These are phyloP conservation scores for Luvunga scandens DNA, from an alignment of 345 rosid genomes.

Conservation along the genomic window DNA sequence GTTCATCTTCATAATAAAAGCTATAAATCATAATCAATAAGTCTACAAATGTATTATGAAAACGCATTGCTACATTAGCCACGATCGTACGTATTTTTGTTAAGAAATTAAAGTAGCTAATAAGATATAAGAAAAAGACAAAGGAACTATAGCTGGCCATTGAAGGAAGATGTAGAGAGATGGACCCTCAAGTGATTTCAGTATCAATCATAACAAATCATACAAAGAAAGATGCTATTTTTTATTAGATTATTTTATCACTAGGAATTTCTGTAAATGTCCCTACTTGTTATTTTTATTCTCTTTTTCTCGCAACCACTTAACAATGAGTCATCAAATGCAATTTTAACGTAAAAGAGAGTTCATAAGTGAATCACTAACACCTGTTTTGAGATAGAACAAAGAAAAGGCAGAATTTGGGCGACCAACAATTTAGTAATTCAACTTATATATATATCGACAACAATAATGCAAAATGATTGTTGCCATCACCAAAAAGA, in stretches of 20 bases:
- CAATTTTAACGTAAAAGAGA: background rate
- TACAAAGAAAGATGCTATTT: background rate
- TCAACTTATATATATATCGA: no score
- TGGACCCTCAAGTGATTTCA: constrained; percentile 16
- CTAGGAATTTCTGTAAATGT: constrained; percentile 4
- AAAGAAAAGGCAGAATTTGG: no score
- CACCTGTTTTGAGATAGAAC: no score
- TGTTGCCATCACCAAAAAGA: no score
- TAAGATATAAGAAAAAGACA: constrained; percentile 10
- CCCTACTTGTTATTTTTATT: background rate
- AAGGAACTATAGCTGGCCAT: constrained; percentile 24
- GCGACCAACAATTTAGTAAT: no score
- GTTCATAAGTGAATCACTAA: no score
- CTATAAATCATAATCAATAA: background rate
- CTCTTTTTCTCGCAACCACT: background rate
- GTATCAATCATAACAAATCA: constrained; percentile 16
- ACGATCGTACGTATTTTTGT: background rate
- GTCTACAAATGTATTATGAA: background rate
- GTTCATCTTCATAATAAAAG: background rate
- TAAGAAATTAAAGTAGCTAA: background rate
- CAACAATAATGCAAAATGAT: no score
- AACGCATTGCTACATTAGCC: background rate
- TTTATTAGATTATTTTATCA: constrained; percentile 1
- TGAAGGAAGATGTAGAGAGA: background rate
- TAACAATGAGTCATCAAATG: background rate